Percentiles rank a stretch among this genome's conserved stretches.
Evolutionary conservation across 208 protist genomes (phyloP).

Genomic region (Wallacemonas sp.): DNA sequence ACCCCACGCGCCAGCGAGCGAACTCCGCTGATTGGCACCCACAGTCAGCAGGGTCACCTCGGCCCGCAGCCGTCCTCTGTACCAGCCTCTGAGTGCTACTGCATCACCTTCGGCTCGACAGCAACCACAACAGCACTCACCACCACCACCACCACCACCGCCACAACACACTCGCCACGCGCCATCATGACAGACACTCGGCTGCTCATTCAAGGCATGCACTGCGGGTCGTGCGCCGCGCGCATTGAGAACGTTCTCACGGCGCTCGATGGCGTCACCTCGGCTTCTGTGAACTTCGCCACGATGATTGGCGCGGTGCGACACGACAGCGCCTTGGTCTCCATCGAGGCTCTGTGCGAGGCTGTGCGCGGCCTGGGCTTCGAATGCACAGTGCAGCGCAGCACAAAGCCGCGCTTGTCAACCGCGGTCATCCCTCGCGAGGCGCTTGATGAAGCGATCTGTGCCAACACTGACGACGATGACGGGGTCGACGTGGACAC

Average conservation of each 20-base stretch:
- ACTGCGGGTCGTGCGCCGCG: conserved; percentile 90
- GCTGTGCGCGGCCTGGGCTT: conserved; percentile 31
- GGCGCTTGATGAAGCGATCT: conserved; percentile 12
- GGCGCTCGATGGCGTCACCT: conserved; percentile 37
- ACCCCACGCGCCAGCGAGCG: too few species aligned
- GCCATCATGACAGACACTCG: conserved; percentile 11
- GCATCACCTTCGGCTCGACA: not conserved
- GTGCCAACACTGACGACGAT: conserved; percentile 8
- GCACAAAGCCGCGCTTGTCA: not conserved
- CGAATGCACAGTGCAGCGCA: conserved; percentile 22
- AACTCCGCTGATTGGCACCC: too few species aligned
- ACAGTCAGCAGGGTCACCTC: too few species aligned
- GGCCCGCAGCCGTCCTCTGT: too few species aligned
- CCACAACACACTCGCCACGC: not conserved
- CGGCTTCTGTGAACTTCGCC: conserved; percentile 78
- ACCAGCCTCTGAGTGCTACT: not conserved
- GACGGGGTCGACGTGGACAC: conserved; percentile 24
- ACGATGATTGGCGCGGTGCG: conserved; percentile 42
- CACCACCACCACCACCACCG: not conserved
- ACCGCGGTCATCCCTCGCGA: conserved; percentile 10
- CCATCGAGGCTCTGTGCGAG: conserved; percentile 20
- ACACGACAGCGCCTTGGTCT: conserved; percentile 28
- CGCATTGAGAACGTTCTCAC: conserved; percentile 71
- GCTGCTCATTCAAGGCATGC: conserved; percentile 88
- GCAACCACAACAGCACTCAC: too few species aligned